phyloP scores from a whole-genome alignment of 2,329 filamentous ascomycete species.

The Arthrobotrys musiformis region DNA sequence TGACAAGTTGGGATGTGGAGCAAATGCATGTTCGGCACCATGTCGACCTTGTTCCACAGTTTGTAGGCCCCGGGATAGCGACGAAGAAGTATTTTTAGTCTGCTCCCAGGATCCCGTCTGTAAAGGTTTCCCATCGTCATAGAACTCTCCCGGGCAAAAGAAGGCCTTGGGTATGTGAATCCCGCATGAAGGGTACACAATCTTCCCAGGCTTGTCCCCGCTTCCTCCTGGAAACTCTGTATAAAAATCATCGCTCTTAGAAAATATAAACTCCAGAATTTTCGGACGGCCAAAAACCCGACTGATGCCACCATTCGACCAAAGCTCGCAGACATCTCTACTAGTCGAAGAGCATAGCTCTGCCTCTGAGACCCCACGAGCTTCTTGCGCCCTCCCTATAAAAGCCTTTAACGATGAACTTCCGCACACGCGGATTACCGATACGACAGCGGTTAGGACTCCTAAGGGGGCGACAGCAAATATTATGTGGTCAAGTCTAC shows the following conservation, averaged over 20 bases:
- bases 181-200: not conserved
- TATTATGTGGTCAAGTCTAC: constrained; percentile 52
- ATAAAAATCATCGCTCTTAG: not conserved
- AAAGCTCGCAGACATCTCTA: not conserved
- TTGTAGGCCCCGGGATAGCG: not conserved
- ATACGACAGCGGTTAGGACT: constrained; percentile 63
- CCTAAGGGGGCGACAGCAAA: constrained; percentile 58
- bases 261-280: constrained; percentile 61
- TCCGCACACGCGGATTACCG: constrained; percentile 61
- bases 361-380: constrained; percentile 56
- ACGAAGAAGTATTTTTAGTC: not conserved
- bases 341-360: constrained; percentile 60
- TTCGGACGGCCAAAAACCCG: constrained; percentile 57
- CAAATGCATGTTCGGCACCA: not conserved
- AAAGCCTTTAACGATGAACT: constrained; percentile 60
- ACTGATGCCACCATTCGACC: constrained; percentile 23
- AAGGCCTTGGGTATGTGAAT: constrained; percentile 2
- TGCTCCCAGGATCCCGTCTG: not conserved
- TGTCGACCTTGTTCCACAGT: not conserved
- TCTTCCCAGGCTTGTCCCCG: not conserved
- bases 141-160: not conserved
- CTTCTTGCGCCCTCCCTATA: constrained; percentile 62
- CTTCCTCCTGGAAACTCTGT: not conserved
- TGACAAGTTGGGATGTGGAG: constrained; percentile 36
- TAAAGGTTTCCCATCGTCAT: not conserved